Conservation (phyloP, 805 yeast species). For the Scheffersomyces ergatensis region DNA sequence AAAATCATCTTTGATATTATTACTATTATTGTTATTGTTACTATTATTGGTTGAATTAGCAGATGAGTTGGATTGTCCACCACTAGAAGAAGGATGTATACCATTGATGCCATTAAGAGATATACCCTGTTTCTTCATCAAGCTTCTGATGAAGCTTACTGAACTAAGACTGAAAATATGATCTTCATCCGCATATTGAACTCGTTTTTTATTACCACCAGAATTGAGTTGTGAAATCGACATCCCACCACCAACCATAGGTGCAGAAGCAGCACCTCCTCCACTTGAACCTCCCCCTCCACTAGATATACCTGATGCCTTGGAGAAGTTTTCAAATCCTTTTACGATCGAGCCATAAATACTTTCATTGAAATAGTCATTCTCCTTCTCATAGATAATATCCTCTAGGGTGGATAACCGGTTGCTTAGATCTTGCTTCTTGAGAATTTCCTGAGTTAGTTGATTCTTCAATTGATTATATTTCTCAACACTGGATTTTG, state of each 20-base stretch:
- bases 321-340: constrained; percentile 83
- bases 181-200: constrained; percentile 67
- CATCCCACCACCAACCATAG: constrained; percentile 48
- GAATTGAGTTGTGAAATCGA: neutral
- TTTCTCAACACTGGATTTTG: constrained; percentile 28
- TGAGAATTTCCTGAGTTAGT: constrained; percentile 59
- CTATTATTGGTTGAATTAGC: constrained; percentile 1
- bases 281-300: constrained; percentile 3
- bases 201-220: constrained; percentile 38
- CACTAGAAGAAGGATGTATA: neutral
- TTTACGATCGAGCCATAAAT: constrained; percentile 79
- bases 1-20: constrained; percentile 24
- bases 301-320: constrained; percentile 23
- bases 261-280: constrained; percentile 9
- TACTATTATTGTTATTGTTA: neutral
- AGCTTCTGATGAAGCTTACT: constrained; percentile 59
- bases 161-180: constrained; percentile 78
- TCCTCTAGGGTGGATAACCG: constrained; percentile 68
- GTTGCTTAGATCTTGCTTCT: constrained; percentile 64
- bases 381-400: constrained; percentile 73
- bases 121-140: constrained; percentile 48
- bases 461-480: constrained; percentile 68
- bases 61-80: constrained; percentile 11
- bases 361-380: constrained; percentile 72
- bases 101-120: constrained; percentile 18